Evolutionary conservation across 805 yeast species (phyloP), one percentile per base, ranked within the genome.

Genomic region (Lipomyces kockii): DNA sequence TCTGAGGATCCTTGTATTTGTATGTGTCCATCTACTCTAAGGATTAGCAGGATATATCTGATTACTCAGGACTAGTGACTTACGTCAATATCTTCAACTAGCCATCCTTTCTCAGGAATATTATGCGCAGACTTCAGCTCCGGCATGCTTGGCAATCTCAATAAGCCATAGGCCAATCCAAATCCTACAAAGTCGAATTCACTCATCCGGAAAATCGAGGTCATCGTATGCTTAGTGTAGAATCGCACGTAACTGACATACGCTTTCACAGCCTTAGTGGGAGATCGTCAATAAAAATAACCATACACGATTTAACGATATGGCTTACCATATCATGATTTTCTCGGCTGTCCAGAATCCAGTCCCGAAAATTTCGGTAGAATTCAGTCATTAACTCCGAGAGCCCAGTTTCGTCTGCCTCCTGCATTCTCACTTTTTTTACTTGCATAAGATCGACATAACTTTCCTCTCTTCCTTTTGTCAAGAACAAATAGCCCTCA

Each of bases 121-220:
- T 49, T 49, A 37, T 25, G 34, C 22, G 32, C 35, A 11, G 61
- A 12, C 27, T 88, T 84, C 39, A 87, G 79, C 76, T 95, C 99
- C 0, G 99, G 99, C 98, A 96, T 95, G 72, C 88, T 86, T 8
- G 99, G 99, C 66, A 94, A 79, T 72, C 97, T 83, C 55, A 91
- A 78, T 1, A 95, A 78, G 1, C 97, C 97, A 77, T 90, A 92
- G 80, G 90, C 83, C 71, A 82, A 84, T 0, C 95, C 97, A 7
- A 90, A 70, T 0, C 88, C 89, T 32, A 87, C 76, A 72, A 89
- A 89, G 76, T 94, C 96, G 64, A 95, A 78, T 7, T 86, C 78
- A 61, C 84, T 84, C 29, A 91, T 73, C 70, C 98, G 82, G 80
- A 95, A 95, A 20, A 95, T 94, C 0, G 98, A 92, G 4, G 89